These are phyloP conservation scores for Botrytis sinoallii DNA, from an alignment of 2,329 filamentous ascomycete genomes.

Conservation along the genomic window DNA sequence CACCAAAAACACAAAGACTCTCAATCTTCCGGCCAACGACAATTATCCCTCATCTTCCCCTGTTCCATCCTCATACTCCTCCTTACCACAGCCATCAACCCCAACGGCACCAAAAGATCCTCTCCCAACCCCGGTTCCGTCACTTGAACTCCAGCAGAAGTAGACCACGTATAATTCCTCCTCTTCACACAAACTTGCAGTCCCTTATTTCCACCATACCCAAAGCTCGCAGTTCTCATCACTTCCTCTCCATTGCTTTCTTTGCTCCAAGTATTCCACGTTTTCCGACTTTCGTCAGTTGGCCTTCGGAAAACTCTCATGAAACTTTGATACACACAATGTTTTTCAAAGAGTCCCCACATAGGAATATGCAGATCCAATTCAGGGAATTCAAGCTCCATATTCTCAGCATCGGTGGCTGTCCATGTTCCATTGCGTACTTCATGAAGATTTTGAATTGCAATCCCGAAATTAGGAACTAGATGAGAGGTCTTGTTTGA, in stretches of 20 bases:
- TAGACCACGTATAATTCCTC: background rate
- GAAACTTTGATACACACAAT: slow-evolving; percentile 6
- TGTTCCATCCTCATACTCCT: background rate
- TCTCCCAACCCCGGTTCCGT: background rate
- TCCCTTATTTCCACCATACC: background rate
- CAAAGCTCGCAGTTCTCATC: background rate
- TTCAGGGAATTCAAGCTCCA: background rate
- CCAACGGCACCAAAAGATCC: slow-evolving; percentile 10
- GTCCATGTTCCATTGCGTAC: slow-evolving; percentile 9
- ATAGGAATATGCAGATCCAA: background rate
- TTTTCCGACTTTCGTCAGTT: background rate
- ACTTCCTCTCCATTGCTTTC: background rate
- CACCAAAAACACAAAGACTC: background rate
- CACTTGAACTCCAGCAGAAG: background rate
- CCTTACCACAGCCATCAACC: slow-evolving; percentile 11
- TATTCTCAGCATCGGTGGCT: background rate
- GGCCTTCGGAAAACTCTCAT: background rate
- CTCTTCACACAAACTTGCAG: slow-evolving; percentile 3
- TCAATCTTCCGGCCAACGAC: background rate
- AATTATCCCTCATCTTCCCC: background rate
- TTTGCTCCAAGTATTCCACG: background rate
- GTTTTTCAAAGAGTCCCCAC: background rate
- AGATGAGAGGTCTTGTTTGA: background rate
- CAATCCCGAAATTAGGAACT: background rate
- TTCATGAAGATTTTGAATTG: background rate